Evolutionary conservation across 75 land plant genomes (phyloP), one percentile per base, ranked within the genome.

Genomic region (Chamaecyparis obtusa): DNA sequence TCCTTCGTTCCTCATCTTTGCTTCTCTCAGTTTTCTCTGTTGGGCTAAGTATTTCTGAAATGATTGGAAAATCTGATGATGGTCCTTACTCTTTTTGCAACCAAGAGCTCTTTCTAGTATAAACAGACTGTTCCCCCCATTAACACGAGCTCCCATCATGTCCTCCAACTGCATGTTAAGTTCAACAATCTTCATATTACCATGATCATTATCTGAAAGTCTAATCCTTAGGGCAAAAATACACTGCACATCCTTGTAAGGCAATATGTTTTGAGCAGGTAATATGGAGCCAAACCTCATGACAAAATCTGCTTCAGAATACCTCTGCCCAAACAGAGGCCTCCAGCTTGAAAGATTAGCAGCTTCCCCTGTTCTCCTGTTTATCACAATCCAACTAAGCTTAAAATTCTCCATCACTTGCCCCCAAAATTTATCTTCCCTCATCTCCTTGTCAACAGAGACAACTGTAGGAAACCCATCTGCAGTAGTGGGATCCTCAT

Each of bases 151-250:
- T 24, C 92, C 88, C 3, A 60, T 89, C 51, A 88, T 54, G 84
- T 91, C 89, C 83, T 90, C 89, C 41, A 91, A 83, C 77, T 84
- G 89, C 89, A 91, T 83, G 56, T 89, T 86, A 17, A 91, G 91
- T 87, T 91, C 92, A 4, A 77, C 88, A 7, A 91, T 19, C 19
- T 85, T 41, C 0, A 91, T 21, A 6, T 30, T 77, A 30, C 19
- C 60, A 33, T 2, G 4, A 46, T 44, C 67, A 54, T 2, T n/a
- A 19, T 71, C 49, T 67, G 21, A 21, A 9, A n/a, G 67, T 54
- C 51, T 19, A 46, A 15, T 54, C 15, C 80, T 87, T 1, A 87
- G 39, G 9, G 54, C 57, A 21, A 87, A 27, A 0, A 32, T 49
- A 87, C 92, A 91, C 17, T 87, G 84, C 0, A 83, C 83, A 35